A percentile compares a stretch with the other conserved stretches of the same genome.
These are phyloP conservation scores for Helichrysum umbraculigerum DNA, from an alignment of 129 eudicot genomes.

Conservation along the genomic window DNA sequence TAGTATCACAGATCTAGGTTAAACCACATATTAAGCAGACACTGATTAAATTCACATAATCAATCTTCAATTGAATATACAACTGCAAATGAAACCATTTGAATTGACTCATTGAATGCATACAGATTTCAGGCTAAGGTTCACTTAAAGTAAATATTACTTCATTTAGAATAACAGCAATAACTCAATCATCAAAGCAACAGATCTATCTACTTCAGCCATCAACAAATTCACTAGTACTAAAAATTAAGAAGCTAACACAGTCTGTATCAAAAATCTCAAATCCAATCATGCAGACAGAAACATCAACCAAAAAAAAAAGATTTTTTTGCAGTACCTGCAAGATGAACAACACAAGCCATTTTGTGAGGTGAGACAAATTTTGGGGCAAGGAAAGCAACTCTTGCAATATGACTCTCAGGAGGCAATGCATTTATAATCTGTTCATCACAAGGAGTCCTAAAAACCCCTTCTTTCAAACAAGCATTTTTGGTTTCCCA, in stretches of 20 bases:
- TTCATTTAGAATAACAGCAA: neutral
- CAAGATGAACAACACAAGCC: slow-evolving; percentile 97
- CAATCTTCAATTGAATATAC: neutral
- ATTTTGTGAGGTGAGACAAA: slow-evolving; percentile 57
- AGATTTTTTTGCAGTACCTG: slow-evolving; percentile 49
- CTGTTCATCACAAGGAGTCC: slow-evolving; percentile 80
- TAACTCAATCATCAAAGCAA: neutral
- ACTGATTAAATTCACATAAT: neutral
- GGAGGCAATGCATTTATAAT: slow-evolving; percentile 87
- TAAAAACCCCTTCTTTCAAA: slow-evolving; percentile 80
- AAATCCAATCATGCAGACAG: neutral
- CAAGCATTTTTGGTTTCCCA: slow-evolving; percentile 84
- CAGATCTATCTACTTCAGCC: slow-evolving; percentile 1
- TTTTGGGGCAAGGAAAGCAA: slow-evolving; percentile 80
- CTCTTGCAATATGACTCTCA: slow-evolving; percentile 87
- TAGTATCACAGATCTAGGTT: slow-evolving; percentile 6
- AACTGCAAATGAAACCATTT: neutral
- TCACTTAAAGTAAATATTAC: neutral
- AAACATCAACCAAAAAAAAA: neutral
- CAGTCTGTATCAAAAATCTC: neutral
- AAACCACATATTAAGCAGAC: neutral
- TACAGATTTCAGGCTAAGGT: neutral
- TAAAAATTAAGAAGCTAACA: neutral
- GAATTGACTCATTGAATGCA: neutral
- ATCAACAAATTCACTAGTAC: neutral